Conservation (phyloP, 495 filamentous ascomycete genomes). For the Hyaloscypha finlandica region DNA sequence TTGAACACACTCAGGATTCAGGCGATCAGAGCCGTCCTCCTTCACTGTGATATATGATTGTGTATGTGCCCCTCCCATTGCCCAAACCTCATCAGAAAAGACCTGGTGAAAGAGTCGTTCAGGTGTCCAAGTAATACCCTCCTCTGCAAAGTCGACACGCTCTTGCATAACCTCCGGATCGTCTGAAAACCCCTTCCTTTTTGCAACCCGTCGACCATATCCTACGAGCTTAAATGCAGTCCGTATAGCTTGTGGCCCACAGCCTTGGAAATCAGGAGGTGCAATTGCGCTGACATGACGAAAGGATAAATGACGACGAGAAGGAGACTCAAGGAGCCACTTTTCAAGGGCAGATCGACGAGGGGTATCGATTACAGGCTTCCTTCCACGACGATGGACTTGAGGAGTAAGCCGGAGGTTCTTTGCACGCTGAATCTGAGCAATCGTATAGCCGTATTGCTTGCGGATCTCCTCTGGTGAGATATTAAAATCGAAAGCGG, state of each 20-base stretch:
- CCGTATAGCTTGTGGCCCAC: not conserved
- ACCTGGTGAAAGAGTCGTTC: slow-evolving; percentile 29
- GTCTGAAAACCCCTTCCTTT: slow-evolving; percentile 9
- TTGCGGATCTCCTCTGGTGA: not conserved
- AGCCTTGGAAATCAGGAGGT: not conserved
- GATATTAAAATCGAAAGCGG: not conserved
- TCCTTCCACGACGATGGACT: not conserved
- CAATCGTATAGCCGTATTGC: not conserved
- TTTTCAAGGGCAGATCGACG: not conserved
- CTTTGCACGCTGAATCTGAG: not conserved
- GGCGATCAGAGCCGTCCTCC: too few species aligned
- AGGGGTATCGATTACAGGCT: not conserved
- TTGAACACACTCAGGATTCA: not conserved
- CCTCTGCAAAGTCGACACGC: slow-evolving; percentile 27
- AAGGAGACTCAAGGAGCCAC: not conserved
- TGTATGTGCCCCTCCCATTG: too few species aligned
- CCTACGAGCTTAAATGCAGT: not conserved
- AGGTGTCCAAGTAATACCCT: slow-evolving; percentile 20
- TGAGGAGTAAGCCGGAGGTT: not conserved
- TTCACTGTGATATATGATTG: too few species aligned
- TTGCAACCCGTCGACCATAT: not conserved
- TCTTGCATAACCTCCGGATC: not conserved
- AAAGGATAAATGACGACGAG: too few species aligned
- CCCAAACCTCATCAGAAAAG: too few species aligned
- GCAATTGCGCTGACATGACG: too few species aligned